Base-by-base conservation (phyloP, 2,329 filamentous ascomycete genomes). In the Sclerotinia spermophila region DNA sequence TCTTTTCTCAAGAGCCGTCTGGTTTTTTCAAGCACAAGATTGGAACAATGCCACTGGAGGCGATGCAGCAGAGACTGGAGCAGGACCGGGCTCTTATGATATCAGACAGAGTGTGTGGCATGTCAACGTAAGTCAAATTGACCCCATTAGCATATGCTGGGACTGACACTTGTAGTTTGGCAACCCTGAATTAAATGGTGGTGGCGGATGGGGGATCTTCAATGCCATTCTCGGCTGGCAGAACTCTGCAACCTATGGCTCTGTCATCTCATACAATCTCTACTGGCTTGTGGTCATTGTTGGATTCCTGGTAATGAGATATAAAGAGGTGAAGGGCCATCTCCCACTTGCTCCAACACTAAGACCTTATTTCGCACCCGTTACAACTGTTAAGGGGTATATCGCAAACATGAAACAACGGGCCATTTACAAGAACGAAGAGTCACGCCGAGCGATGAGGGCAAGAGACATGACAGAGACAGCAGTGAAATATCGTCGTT, bases 241-340 rank as follows among this genome's bases (percentile, higher is more conserved):
- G 72, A 97, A 97, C 82, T 93, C 91, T 19, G 94, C 92, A 7
- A 96, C 93, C 2, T 94, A 95, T 76, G 93, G 93, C 67, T 94
- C 92, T 1, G 91, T 97, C 74, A 89, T 97, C 73, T 89, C 91
- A 1, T 97, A 97, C 82, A 96, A 96, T 79, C 71, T 95, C 24
- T 97, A 97, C 83, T 97, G 93, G 94, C 81, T 96, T 66, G 84
- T 83, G 13, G 85, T 93, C 74, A 93, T 94, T 70, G 72, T 84
- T 24, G 85, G 85, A 7, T 92, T 95, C 78, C 72, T 88, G 21
- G 74, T 82, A 45, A 85, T 95, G 84, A 85, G 90, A 56, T 92
- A 88, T 81, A 86, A 86, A 73, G 92, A 96, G 81, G 81, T 80
- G 71, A 83, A 82, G 13, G 85, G 84, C 5, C 82, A 82, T 72